Evolutionary conservation across 495 filamentous ascomycete genomes (phyloP).

Genomic region (Neurospora sp.): DNA sequence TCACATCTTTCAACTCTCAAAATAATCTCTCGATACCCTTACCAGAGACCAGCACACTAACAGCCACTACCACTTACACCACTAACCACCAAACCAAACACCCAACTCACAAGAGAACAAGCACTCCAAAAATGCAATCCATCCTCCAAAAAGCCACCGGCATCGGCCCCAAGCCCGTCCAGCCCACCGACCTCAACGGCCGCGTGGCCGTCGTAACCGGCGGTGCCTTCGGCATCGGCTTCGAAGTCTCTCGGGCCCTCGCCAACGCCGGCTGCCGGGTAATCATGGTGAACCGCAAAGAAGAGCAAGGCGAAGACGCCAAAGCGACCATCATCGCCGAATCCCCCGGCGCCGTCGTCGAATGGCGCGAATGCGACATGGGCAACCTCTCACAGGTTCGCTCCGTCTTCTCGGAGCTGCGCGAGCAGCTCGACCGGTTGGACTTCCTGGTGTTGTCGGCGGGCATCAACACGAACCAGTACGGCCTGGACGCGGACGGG

Average conservation of each 20-base stretch:
- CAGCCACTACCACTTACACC: background rate
- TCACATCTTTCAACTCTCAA: background rate
- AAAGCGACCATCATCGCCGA: slow-evolving; percentile 23
- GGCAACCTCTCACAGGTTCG: slow-evolving; percentile 27
- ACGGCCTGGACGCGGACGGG: slow-evolving; percentile 28
- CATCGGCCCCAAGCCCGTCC: slow-evolving; percentile 17
- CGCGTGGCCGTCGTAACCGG: slow-evolving; percentile 46
- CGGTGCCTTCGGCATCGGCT: slow-evolving; percentile 44
- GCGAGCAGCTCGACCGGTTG: slow-evolving; percentile 21
- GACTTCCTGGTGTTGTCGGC: slow-evolving; percentile 39
- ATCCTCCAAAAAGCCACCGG: slow-evolving; percentile 15
- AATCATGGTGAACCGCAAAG: slow-evolving; percentile 31
- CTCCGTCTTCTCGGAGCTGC: slow-evolving; percentile 25
- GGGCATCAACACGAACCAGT: slow-evolving; percentile 39
- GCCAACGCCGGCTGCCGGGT: slow-evolving; percentile 21
- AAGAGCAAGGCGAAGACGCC: slow-evolving; percentile 31
- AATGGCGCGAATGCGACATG: slow-evolving; percentile 36
- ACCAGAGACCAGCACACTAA: background rate
- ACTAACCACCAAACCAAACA: background rate
- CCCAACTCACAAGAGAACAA: background rate
- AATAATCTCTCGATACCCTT: background rate
- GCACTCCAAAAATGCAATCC: slow-evolving; percentile 14
- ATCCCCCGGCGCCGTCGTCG: slow-evolving; percentile 20
- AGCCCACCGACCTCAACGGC: slow-evolving; percentile 20
- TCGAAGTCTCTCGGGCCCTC: slow-evolving; percentile 36